Base-by-base conservation (phyloP, 495 filamentous ascomycete genomes). In the Parachaetomium inaequale region DNA sequence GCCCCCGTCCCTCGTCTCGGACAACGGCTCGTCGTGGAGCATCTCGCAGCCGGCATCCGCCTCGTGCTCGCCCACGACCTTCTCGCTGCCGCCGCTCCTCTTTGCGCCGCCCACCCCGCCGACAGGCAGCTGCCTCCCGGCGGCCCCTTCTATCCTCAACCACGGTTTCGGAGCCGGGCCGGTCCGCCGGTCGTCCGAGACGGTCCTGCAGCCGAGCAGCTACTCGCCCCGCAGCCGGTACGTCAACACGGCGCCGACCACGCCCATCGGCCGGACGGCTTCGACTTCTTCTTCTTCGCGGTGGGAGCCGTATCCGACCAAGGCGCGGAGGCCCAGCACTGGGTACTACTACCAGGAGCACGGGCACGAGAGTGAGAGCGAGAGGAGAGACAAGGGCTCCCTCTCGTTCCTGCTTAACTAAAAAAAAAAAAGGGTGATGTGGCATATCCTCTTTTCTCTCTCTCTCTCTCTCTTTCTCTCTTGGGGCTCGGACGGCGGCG, bases 1-100 rank as follows among this genome's bases (percentile, higher is more conserved):
- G 25, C 66, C 70, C 4, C 70, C 70, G 0, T 70, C 68, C 4
- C 64, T 72, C 4, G 62, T 68, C 23, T 70, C 70, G 7, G 70
- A 72, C 59, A 51, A 23, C 32, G 66, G 66, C 11, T 73, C 70
- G 2, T 58, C 64, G 43, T 69, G 57, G 46, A 42, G 46, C 32
- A 54, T 51, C 28, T 63, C 62, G 7, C 55, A 34, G 38, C 55
- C 55, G 2, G 45, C 45, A 3, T 49, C 45, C 0, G 45, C 57
- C 14, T 59, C 45, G 17, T 40, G 31, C 57, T 50, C 57, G 34
- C 52, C 52, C 32, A 42, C 34, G 5, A 42, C 52, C 12, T 42
- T 55, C 23, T 55, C 52, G 19, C 21, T 59, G 21, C 57, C 57
- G 1, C 57, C 57, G 0, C 46, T 59, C 0, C 57, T 40, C 45